Evolutionary conservation across 1,284 basidiomycete species (phyloP), one percentile per base, ranked within the genome.

Genomic region (Apiotrichum akiyoshidainum): DNA sequence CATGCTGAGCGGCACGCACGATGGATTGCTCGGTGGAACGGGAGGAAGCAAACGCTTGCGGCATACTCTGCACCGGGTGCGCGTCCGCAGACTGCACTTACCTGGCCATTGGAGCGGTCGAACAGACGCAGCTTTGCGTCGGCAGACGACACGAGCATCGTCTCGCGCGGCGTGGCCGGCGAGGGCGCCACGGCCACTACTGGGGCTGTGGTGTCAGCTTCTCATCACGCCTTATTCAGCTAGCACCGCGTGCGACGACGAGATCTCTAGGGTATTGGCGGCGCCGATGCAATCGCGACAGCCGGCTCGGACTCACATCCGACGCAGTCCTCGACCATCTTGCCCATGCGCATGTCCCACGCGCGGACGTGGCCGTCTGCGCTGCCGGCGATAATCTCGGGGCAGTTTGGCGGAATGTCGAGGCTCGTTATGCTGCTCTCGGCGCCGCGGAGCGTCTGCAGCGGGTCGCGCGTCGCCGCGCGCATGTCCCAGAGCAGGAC

Each of bases 311-410:
- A 83, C 88, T 69, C 72, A 93, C 92, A 84, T 12, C 93, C 92
- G 59, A 99, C 84, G 67, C 87, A 92, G 75, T 99, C 96, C 49
- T 87, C 83, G 5, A 87, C 84, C 33, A 97, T 78, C 74, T 93
- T 85, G 22, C 96, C 96, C 80, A 88, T 91, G 48, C 95, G 86
- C 35, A 99, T 79, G 76, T 99, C 96, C 77, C 98, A 98, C 1
- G 88, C 89, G 22, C 96, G 85, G 37, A 97, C 85, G 68, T 88
- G 83, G 1, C 96, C 95, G 66, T 99, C 96, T 2, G 95, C 87
- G 0, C 89, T 92, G 1, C 90, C 91, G 0, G 91, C 83, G 46
- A 88, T 81, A 64, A 98, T 84, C 57, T 82, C 84, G 17, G 84
- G 83, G 41, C 64, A 66, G 44, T 61, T 47, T 19, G 82, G 83